Percentiles rank a stretch among this genome's conserved stretches.
These are phyloP conservation scores for Monosporascus sp. DNA, from an alignment of 2,329 filamentous ascomycete species.

Conservation along the genomic window DNA sequence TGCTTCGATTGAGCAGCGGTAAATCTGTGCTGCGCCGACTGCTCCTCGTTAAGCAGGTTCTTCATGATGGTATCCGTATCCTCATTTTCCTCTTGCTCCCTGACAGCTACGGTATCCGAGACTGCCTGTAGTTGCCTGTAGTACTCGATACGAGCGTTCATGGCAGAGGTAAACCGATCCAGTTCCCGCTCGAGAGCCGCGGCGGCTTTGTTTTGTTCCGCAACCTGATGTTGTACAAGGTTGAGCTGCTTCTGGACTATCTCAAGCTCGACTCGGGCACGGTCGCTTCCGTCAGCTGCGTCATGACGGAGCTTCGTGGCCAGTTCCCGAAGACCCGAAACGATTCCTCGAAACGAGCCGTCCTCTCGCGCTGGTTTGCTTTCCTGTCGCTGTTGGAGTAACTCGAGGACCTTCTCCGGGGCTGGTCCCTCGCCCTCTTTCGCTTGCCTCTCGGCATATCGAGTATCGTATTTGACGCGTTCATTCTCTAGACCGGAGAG, in stretches of 20 bases:
- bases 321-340: constrained; percentile 65
- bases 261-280: constrained; percentile 56
- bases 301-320: constrained; percentile 55
- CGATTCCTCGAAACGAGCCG: constrained; percentile 64
- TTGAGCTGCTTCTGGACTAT: constrained; percentile 62
- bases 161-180: constrained; percentile 67
- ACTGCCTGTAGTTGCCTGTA: constrained; percentile 86
- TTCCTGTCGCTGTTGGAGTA: constrained; percentile 42
- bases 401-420: constrained; percentile 54
- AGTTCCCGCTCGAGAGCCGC: constrained; percentile 60
- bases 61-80: constrained; percentile 32
- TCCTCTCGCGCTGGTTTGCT: constrained; percentile 45
- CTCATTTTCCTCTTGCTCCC: constrained; percentile 59
- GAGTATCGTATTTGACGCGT: constrained; percentile 69
- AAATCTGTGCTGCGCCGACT: constrained; percentile 51
- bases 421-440: constrained; percentile 62
- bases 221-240: constrained; percentile 49
- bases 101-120: constrained; percentile 79
- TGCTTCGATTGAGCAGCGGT: constrained; percentile 64
- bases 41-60: constrained; percentile 38
- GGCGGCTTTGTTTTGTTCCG: constrained; percentile 45
- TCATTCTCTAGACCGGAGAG: constrained; percentile 73
- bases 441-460: constrained; percentile 55
- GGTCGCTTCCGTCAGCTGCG: constrained; percentile 44
- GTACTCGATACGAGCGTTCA: constrained; percentile 84